Evolutionary conservation across 179 eudicot genomes (phyloP), one percentile per base, ranked within the genome.

Genomic region (Camellia oleifera): DNA sequence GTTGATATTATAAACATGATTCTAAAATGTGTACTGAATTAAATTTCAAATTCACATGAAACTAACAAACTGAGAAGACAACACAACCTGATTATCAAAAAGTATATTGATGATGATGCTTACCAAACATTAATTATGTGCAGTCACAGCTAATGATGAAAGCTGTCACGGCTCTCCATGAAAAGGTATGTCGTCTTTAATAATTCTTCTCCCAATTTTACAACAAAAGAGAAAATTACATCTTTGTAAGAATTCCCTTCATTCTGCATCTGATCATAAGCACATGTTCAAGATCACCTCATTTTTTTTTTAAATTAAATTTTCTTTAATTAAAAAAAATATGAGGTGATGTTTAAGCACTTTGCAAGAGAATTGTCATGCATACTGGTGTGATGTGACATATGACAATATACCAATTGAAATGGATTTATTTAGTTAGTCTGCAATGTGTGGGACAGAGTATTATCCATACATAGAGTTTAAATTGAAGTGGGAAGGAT

Each of bases 91-190:
- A 14, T 73, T 54, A 54, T 7, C 58, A 26, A 32, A 72, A 72
- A 74, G 11, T 56, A 18, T 42, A 48, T 71, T 50, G 64, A 26
- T 40, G 61, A 45, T 53, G 63, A 72, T 72, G 46, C 76, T 72
- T 40, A 72, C 32, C 62, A 26, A 53, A 23, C 17, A 1, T 23
- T 12, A 26, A 5, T 26, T 75, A 9, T 58, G 26, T 71, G 76
- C 76, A 79, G 81, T 70, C 76, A 7, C 81, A 71, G 60, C 23
- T 60, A 60, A 70, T 79, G 81, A 70, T 44, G 76, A 62, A 71
- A 60, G 76, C 76, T 18, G 76, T 71, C 45, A 17, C 76, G 53
- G 76, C 76, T 79, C 65, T 79, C 66, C 76, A 79, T 44, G 81
- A 71, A 71, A 71, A 79, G 81, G 81, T 71, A 44, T 46, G 68